phyloP scores from a whole-genome alignment of 495 filamentous ascomycete genomes.

The Trichocladium antarcticum region DNA sequence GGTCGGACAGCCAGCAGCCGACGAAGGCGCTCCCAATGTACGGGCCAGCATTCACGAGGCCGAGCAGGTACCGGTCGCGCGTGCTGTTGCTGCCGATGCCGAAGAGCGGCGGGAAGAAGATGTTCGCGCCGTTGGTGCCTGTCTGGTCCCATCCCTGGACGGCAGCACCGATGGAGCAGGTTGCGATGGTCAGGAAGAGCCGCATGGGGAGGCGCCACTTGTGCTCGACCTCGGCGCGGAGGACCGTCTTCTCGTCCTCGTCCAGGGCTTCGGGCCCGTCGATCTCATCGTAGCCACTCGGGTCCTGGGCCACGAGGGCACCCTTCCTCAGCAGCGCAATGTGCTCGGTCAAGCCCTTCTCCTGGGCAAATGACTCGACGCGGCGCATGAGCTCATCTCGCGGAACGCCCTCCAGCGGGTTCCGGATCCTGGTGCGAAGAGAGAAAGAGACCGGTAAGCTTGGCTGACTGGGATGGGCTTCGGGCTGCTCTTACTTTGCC shows the following conservation, averaged over 20 bases:
- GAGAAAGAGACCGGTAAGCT: not conserved
- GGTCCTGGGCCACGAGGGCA: conserved; percentile 57
- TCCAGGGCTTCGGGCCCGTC: conserved; percentile 39
- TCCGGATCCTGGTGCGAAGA: conserved; percentile 24
- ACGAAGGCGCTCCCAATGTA: conserved; percentile 42
- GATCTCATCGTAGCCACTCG: conserved; percentile 41
- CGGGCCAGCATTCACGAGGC: conserved; percentile 42
- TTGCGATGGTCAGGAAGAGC: conserved; percentile 53
- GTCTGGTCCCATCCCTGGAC: conserved; percentile 67
- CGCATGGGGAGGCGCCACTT: conserved; percentile 54
- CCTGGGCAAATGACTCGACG: conserved; percentile 44
- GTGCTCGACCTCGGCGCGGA: conserved; percentile 47
- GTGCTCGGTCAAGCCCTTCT: conserved; percentile 42
- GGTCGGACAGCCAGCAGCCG: conserved; percentile 61
- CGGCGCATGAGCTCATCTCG: conserved; percentile 40
- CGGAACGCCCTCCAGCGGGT: conserved; percentile 49
- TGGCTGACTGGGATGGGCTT: no score
- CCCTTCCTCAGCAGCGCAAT: conserved; percentile 45
- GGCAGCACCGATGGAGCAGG: conserved; percentile 64
- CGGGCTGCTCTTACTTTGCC: conserved; percentile 28
- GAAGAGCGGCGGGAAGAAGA: conserved; percentile 47
- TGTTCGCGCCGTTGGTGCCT: conserved; percentile 64
- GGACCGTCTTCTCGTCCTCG: conserved; percentile 41
- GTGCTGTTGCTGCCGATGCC: conserved; percentile 37
- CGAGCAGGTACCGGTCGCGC: conserved; percentile 40